Base-by-base conservation (phyloP, 441 rosid genomes). In the Biscutella auriculata region DNA sequence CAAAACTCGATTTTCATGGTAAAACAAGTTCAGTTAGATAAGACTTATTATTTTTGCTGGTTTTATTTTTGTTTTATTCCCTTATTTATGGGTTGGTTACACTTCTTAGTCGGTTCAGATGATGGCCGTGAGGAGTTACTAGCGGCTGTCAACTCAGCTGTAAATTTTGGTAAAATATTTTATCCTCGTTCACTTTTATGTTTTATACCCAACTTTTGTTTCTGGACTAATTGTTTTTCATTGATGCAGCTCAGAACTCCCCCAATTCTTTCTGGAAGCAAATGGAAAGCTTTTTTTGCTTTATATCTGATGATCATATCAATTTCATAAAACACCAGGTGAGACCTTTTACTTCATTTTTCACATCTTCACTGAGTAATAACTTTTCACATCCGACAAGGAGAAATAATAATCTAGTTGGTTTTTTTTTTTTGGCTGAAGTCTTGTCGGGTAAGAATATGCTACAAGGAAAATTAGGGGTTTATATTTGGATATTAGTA, bases 121-220 rank as follows among this genome's bases (percentile, higher is more conserved):
- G 82, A 84, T 80, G 96, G 92, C 25, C 83, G 76, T 58, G 95
- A 84, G 74, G 99, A 94, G 78, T 80, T 90, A 58, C 62, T 82
- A 73, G 87, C 96, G 64, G 96, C 97, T 71, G 95, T 84, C 50
- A 88, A 81, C 65, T 76, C 84, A 73, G 92, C 79, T 30, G 61
- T 87, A 62, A 80, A 66, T 67, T 70, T 75, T 54, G 80, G 97
- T 90, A 59, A 29, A 51, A 11, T 69, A 21, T 5, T 46, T 48
- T 46, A 50, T 52, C 13, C 40, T 68, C 5, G 7, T 65, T 39
- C 28, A 29, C 58, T 33, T 65, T 66, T 63, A 42, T 13, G 34
- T 45, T 53, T 10, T 46, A 36, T 40, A 43, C 29, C 42, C 29
- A 58, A 16, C 33, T 41, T 26, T 34, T 59, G 69, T 29, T 45